phyloP scores from a whole-genome alignment of 805 yeast genomes.

The Kluyveromyces siamensis region DNA sequence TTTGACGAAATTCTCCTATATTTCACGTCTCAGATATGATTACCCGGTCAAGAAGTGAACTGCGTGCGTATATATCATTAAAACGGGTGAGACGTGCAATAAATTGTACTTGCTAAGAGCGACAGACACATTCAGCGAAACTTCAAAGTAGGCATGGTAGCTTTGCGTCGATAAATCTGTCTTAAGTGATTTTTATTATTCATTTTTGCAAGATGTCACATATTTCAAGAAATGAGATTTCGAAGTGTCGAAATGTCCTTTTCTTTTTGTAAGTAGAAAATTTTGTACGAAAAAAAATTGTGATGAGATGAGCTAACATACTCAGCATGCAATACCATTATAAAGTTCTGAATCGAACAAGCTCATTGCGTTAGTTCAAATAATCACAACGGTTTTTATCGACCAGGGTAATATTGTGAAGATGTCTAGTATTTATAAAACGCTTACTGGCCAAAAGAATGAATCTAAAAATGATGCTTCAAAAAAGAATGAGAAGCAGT shows the following conservation, averaged over 20 bases:
- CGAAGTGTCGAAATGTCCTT: background rate
- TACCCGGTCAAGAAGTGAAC: too few species aligned
- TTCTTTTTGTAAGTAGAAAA: conserved; percentile 5
- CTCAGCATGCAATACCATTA: background rate
- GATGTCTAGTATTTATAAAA: conserved; percentile 71
- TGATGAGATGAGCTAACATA: conserved; percentile 10
- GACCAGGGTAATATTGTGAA: background rate
- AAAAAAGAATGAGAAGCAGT: conserved; percentile 37
- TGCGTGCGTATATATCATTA: too few species aligned
- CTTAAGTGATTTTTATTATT: background rate
- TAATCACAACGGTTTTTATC: background rate
- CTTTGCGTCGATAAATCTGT: background rate
- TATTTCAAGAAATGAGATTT: background rate
- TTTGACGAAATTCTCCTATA: too few species aligned
- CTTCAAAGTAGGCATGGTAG: too few species aligned
- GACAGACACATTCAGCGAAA: too few species aligned
- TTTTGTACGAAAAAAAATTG: conserved; percentile 5
- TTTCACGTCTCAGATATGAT: too few species aligned
- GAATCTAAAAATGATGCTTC: conserved; percentile 20
- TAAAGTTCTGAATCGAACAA: background rate
- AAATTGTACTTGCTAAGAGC: too few species aligned
- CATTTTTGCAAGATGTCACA: too few species aligned
- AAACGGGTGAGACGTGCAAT: too few species aligned
- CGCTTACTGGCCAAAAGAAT: conserved; percentile 35
- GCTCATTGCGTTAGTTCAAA: background rate